Conservation (phyloP, 1,284 basidiomycete species). For the Volvariella volvacea region DNA sequence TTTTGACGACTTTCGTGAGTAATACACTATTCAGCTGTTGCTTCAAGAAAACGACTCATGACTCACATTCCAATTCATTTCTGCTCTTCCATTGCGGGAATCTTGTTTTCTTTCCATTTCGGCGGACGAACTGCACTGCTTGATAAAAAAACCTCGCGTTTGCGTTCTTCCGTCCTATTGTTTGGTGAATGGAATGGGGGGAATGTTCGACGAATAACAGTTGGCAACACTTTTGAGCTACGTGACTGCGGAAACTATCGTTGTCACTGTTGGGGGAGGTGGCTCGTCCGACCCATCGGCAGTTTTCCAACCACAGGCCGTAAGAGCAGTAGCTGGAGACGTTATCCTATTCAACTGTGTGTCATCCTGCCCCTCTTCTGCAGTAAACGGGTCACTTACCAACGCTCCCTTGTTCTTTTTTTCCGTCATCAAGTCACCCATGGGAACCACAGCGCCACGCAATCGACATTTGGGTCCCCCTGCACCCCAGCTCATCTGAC, state of each 20-base stretch:
- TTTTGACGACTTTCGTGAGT: not conserved
- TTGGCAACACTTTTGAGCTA: conserved; percentile 10
- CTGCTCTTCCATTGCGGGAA: no score
- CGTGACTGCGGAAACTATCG: conserved; percentile 29
- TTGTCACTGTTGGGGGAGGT: conserved; percentile 42
- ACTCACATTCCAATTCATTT: no score
- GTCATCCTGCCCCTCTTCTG: conserved; percentile 1
- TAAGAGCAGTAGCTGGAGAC: conserved; percentile 42
- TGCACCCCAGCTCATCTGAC: conserved; percentile 42
- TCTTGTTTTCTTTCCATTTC: not conserved
- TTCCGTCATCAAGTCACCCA: conserved; percentile 33
- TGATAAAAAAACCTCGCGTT: no score
- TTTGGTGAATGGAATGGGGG: not conserved
- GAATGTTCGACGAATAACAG: conserved; percentile 1
- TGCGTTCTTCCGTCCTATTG: no score
- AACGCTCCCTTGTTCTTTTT: conserved; percentile 10
- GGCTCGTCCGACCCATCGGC: conserved; percentile 32
- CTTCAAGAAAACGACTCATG: not conserved
- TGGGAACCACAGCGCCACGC: conserved; percentile 52
- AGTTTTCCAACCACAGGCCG: conserved; percentile 39
- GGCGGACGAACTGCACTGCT: not conserved
- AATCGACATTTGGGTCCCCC: conserved; percentile 46
- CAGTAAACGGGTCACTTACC: conserved; percentile 7
- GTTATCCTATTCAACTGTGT: conserved; percentile 51
- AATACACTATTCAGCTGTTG: not conserved